Conservation (phyloP, 75 land plant species). For the Gnetum montanum region DNA sequence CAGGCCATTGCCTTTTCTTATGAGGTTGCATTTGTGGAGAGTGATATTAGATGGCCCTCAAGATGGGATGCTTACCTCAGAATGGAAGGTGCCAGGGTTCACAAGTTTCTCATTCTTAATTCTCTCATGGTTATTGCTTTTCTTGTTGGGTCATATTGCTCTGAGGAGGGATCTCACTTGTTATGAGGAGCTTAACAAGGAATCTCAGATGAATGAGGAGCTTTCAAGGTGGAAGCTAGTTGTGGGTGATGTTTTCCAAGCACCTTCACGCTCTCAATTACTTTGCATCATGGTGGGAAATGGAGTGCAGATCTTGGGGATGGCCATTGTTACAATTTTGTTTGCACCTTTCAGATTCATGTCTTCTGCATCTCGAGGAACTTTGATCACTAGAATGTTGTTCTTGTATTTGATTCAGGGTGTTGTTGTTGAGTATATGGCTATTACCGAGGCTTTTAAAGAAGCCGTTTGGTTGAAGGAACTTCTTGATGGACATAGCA, state of each 20-base stretch:
- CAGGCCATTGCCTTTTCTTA: constrained; percentile 25
- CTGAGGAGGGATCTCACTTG: constrained; percentile 14
- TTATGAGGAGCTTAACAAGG: constrained; percentile 27
- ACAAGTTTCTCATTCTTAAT: constrained; percentile 13
- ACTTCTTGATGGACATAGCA: too few relatives aligned
- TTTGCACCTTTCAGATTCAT: constrained; percentile 53
- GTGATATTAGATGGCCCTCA: constrained; percentile 22
- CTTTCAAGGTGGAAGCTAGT: constrained; percentile 40
- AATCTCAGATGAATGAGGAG: constrained; percentile 34
- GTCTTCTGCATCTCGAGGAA: constrained; percentile 45
- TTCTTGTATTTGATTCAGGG: constrained; percentile 43
- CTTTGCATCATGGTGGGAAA: constrained; percentile 41
- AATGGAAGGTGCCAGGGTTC: constrained; percentile 16
- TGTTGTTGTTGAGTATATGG: constrained; percentile 41
- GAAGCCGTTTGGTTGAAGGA: too few relatives aligned
- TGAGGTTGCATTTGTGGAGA: not conserved
- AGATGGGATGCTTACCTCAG: constrained; percentile 23
- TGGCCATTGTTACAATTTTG: constrained; percentile 41
- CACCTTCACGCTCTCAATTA: constrained; percentile 18
- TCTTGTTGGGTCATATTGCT: constrained; percentile 9
- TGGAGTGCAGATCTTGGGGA: constrained; percentile 45
- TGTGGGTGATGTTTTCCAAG: constrained; percentile 46
- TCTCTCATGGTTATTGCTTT: constrained; percentile 15
- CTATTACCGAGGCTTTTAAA: too few relatives aligned
- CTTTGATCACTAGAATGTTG: constrained; percentile 39